These are phyloP conservation scores for Phoma sp. DNA, from an alignment of 2,329 filamentous ascomycete species.

Conservation along the genomic window DNA sequence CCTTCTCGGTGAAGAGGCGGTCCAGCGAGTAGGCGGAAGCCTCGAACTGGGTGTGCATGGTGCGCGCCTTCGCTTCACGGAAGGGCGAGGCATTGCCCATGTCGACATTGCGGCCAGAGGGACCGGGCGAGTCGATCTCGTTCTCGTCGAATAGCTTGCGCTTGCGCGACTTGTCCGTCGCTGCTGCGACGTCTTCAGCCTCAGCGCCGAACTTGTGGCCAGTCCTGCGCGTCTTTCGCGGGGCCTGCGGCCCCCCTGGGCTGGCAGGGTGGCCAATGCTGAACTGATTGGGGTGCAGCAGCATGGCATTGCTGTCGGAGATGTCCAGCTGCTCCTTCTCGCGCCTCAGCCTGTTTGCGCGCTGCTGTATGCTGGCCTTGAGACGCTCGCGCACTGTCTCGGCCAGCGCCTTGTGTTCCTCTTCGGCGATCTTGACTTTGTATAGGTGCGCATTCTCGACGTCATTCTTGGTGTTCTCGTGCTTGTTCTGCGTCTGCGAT, in stretches of 20 bases:
- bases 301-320: slow-evolving; percentile 68
- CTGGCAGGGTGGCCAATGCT: slow-evolving; percentile 69
- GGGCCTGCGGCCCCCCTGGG: slow-evolving; percentile 64
- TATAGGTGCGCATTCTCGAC: slow-evolving; percentile 64
- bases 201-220: slow-evolving; percentile 61
- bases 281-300: slow-evolving; percentile 70
- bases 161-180: slow-evolving; percentile 61
- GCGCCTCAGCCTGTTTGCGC: slow-evolving; percentile 62
- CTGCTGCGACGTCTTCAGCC: slow-evolving; percentile 53
- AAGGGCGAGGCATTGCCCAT: slow-evolving; percentile 57
- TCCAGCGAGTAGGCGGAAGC: slow-evolving; percentile 66
- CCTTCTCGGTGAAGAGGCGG: slow-evolving; percentile 71
- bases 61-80: slow-evolving; percentile 60
- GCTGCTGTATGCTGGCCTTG: slow-evolving; percentile 62
- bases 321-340: slow-evolving; percentile 72
- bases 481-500: slow-evolving; percentile 58
- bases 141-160: slow-evolving; percentile 63
- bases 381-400: slow-evolving; percentile 67
- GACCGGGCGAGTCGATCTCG: slow-evolving; percentile 64
- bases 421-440: slow-evolving; percentile 65
- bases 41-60: slow-evolving; percentile 61
- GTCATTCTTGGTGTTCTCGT: slow-evolving; percentile 61
- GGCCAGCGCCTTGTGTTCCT: slow-evolving; percentile 66
- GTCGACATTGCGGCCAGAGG: slow-evolving; percentile 55
- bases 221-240: slow-evolving; percentile 68